Conservation (phyloP, 1,284 basidiomycete species). For the Papiliotrema laurentii region DNA sequence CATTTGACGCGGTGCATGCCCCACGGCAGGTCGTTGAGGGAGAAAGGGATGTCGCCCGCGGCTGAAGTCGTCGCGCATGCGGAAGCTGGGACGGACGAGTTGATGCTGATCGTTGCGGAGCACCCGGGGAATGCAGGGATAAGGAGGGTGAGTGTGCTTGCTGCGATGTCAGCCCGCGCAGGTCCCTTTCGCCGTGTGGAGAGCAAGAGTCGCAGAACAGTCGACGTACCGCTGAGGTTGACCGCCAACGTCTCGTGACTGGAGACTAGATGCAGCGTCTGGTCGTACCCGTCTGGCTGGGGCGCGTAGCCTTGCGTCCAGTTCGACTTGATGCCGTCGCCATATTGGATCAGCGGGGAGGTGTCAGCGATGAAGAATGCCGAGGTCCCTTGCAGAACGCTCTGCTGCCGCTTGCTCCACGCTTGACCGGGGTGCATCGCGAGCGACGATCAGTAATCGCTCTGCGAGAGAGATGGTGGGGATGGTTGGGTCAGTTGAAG, state of each 20-base stretch:
- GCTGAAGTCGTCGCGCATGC: conserved; percentile 22
- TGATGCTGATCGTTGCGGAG: conserved; percentile 28
- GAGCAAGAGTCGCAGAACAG: too few relatives aligned
- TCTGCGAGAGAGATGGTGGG: too few relatives aligned
- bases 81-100: conserved; percentile 19
- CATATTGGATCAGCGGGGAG: conserved; percentile 1
- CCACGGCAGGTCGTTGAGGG: conserved; percentile 22
- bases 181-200: too few relatives aligned
- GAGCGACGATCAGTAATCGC: too few relatives aligned
- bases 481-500: too few relatives aligned
- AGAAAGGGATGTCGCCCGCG: conserved; percentile 15
- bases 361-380: neutral
- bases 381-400: neutral
- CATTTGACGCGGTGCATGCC: conserved; percentile 25
- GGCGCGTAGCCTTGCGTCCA: conserved; percentile 30
- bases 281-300: conserved; percentile 28
- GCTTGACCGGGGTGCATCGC: too few relatives aligned
- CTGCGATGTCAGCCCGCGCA: conserved; percentile 8
- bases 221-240: neutral
- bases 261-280: conserved; percentile 27
- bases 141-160: conserved; percentile 25
- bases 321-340: neutral
- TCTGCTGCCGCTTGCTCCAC: too few relatives aligned
- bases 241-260: conserved; percentile 15
- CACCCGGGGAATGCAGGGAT: conserved; percentile 24